phyloP scores from a whole-genome alignment of 192 early-diverging fungal species.

The Backusella parvicylindrica region DNA sequence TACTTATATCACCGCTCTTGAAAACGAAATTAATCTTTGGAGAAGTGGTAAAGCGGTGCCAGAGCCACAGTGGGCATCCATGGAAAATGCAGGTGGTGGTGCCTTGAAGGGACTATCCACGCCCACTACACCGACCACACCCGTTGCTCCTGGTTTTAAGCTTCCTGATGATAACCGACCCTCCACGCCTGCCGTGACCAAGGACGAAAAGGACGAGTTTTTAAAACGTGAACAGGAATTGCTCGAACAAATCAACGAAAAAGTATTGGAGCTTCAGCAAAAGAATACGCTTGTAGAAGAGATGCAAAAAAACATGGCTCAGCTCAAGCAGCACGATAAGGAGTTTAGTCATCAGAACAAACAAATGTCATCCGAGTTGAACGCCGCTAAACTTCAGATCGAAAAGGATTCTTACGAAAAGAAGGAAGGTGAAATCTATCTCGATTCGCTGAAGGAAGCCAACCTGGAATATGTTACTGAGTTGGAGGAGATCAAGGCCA shows the following conservation, averaged over 20 bases:
- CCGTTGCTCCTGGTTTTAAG: slow-evolving; percentile 39
- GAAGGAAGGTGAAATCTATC: slow-evolving; percentile 82
- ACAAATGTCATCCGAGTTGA: slow-evolving; percentile 60
- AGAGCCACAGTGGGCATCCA: slow-evolving; percentile 55
- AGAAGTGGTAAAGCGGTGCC: slow-evolving; percentile 69
- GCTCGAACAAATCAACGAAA: slow-evolving; percentile 86
- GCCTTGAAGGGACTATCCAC: background rate
- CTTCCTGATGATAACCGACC: slow-evolving; percentile 45
- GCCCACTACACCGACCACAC: background rate
- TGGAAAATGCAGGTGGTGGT: background rate
- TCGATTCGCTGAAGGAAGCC: slow-evolving; percentile 85
- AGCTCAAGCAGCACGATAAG: slow-evolving; percentile 62
- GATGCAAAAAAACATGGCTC: slow-evolving; percentile 71
- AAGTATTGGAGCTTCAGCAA: slow-evolving; percentile 75
- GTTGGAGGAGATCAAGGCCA: slow-evolving; percentile 71
- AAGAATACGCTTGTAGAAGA: slow-evolving; percentile 50
- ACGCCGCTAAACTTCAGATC: slow-evolving; percentile 75
- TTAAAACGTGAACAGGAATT: slow-evolving; percentile 94
- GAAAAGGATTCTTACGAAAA: slow-evolving; percentile 86
- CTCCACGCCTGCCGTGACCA: slow-evolving; percentile 70
- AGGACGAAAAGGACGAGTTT: slow-evolving; percentile 95
- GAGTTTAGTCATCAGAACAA: slow-evolving; percentile 65
- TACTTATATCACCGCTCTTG: slow-evolving; percentile 75
- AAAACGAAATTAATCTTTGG: slow-evolving; percentile 88
- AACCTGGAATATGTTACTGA: slow-evolving; percentile 75